A percentile compares a stretch with the other conserved stretches of the same genome.
phyloP scores from a whole-genome alignment of 2,329 filamentous ascomycete species.

The Daldinia sp. region DNA sequence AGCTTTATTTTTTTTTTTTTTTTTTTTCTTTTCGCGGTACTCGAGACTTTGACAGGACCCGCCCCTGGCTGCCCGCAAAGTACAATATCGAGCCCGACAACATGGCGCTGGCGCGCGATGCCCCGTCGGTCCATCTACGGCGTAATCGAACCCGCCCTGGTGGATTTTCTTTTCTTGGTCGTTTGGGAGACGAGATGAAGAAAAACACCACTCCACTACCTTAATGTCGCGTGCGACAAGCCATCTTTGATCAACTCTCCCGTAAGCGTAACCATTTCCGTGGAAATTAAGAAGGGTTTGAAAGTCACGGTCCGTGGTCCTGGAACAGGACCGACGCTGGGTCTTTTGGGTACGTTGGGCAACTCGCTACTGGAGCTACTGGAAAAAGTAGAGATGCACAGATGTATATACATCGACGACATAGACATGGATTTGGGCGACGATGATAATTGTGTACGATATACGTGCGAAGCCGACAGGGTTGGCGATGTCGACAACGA shows the following conservation, averaged over 20 bases:
- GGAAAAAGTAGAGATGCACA: background rate
- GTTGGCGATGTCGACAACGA: constrained; percentile 14
- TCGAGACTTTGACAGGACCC: constrained; percentile 3
- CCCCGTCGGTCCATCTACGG: constrained; percentile 30
- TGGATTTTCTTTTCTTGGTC: constrained; percentile 12
- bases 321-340: constrained; percentile 32
- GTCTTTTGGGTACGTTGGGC: constrained; percentile 6
- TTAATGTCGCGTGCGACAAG: background rate
- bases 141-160: constrained; percentile 22
- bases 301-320: constrained; percentile 16
- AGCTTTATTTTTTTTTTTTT: constrained; percentile 18
- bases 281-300: constrained; percentile 19
- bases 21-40: background rate
- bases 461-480: background rate
- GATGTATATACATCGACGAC: background rate
- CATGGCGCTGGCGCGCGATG: constrained; percentile 29
- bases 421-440: background rate
- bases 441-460: background rate
- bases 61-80: background rate
- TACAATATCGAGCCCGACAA: constrained; percentile 21
- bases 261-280: background rate
- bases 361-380: background rate
- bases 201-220: background rate
- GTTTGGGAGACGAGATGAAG: constrained; percentile 1
- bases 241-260: background rate